These are phyloP conservation scores for Russula foetens DNA, from an alignment of 768 basidiomycete genomes.

Conservation along the genomic window DNA sequence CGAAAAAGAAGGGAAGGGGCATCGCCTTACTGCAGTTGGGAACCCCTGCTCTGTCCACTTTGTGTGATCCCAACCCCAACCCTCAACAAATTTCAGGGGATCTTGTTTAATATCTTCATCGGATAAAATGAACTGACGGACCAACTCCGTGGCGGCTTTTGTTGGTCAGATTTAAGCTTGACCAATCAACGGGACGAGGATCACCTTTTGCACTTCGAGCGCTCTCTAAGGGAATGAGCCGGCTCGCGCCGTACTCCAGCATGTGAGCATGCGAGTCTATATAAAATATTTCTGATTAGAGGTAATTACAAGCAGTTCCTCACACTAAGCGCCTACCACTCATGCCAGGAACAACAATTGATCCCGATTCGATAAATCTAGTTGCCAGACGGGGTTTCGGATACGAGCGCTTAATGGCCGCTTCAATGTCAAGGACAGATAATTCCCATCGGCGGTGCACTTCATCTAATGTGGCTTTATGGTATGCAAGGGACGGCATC, in stretches of 20 bases:
- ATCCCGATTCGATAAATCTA: conserved; percentile 44
- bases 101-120: conserved; percentile 51
- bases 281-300: conserved; percentile 14
- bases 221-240: conserved; percentile 56
- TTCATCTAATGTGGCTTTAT: conserved; percentile 30
- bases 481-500: not conserved
- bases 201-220: conserved; percentile 50
- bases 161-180: conserved; percentile 3
- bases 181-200: not conserved
- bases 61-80: conserved; percentile 92
- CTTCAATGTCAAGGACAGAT: conserved; percentile 20
- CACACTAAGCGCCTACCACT: conserved; percentile 41
- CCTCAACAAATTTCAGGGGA: conserved; percentile 56
- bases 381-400: conserved; percentile 29
- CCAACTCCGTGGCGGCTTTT: conserved; percentile 53
- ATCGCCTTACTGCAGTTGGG: conserved; percentile 56
- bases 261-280: conserved; percentile 78
- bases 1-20: not conserved
- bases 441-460: conserved; percentile 34
- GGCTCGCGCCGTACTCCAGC: conserved; percentile 66
- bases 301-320: conserved; percentile 6
- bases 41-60: conserved; percentile 51
- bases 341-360: conserved; percentile 64
- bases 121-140: conserved; percentile 51
- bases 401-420: conserved; percentile 20